Conservation (phyloP, 768 basidiomycete species). For the Austroboletus festivus region DNA sequence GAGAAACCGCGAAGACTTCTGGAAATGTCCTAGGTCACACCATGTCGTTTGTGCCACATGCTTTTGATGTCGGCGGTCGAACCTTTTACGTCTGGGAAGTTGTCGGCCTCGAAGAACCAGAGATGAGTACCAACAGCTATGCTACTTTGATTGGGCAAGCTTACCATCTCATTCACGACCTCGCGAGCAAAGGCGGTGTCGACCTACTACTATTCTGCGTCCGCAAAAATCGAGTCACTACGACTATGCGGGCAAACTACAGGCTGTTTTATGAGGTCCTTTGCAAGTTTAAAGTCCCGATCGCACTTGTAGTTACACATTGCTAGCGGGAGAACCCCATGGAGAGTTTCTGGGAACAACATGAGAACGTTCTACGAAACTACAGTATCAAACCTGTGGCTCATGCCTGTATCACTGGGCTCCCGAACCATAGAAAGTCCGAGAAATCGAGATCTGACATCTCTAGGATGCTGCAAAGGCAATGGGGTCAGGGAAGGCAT, state of each 20-base stretch:
- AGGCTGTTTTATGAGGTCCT: conserved; percentile 40
- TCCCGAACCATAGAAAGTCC: conserved; percentile 29
- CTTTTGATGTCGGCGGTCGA: conserved; percentile 14
- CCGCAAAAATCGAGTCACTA: conserved; percentile 39
- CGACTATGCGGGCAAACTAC: conserved; percentile 38
- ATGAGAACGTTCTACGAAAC: conserved; percentile 18
- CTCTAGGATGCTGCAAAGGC: conserved; percentile 12
- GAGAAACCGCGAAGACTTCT: conserved; percentile 22
- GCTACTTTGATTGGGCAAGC: conserved; percentile 31
- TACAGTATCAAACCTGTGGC: conserved; percentile 27
- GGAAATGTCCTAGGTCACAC: conserved; percentile 37
- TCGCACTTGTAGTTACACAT: conserved; percentile 37
- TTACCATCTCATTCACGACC: conserved; percentile 32
- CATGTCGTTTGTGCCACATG: conserved; percentile 31
- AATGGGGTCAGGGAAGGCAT: conserved; percentile 18
- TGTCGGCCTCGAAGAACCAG: conserved; percentile 34
- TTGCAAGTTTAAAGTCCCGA: conserved; percentile 34
- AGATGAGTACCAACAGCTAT: conserved; percentile 23
- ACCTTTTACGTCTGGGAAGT: conserved; percentile 34
- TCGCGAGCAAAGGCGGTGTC: conserved; percentile 33
- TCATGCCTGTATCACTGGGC: conserved; percentile 37
- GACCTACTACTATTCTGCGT: conserved; percentile 42
- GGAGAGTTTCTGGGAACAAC: conserved; percentile 36
- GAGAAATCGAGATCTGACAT: conserved; percentile 19
- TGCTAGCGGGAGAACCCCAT: conserved; percentile 36